Conservation (phyloP, 768 basidiomycete species). For the Kwoniella pini region DNA sequence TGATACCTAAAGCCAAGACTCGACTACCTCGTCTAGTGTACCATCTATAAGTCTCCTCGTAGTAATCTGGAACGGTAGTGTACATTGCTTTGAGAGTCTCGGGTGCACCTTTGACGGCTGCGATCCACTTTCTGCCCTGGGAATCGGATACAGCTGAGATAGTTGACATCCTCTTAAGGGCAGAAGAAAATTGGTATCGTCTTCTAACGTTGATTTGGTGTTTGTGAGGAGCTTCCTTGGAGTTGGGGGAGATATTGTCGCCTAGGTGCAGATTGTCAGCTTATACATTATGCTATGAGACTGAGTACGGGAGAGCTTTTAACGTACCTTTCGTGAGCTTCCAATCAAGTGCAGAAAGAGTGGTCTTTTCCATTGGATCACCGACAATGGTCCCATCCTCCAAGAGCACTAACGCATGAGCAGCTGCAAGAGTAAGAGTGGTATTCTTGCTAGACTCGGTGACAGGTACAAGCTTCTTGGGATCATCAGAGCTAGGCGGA, state of each 20-base stretch:
- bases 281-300: too few species aligned
- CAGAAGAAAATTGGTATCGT: constrained; percentile 96
- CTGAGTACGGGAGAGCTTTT: too few species aligned
- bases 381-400: constrained; percentile 94
- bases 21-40: constrained; percentile 90
- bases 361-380: constrained; percentile 99
- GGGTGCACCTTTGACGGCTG: constrained; percentile 89
- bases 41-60: constrained; percentile 94
- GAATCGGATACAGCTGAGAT: constrained; percentile 59
- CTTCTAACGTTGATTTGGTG: constrained; percentile 70
- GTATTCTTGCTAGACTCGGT: constrained; percentile 76
- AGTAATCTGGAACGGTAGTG: constrained; percentile 67
- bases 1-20: constrained; percentile 86
- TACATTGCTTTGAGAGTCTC: constrained; percentile 95
- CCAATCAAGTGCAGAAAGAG: constrained; percentile 89
- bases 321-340: constrained; percentile 63
- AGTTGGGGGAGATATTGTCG: constrained; percentile 68
- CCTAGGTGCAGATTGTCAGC: constrained; percentile 52
- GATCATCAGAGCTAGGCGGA: constrained; percentile 62
- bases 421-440: constrained; percentile 82
- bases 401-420: constrained; percentile 89
- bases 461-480: constrained; percentile 70
- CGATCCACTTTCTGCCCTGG: constrained; percentile 47
- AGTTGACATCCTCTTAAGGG: constrained; percentile 96
- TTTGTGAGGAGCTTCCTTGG: constrained; percentile 58